Evolutionary conservation across 768 basidiomycete genomes (phyloP).

Genomic region (Hygrophoropsis aurantiaca): DNA sequence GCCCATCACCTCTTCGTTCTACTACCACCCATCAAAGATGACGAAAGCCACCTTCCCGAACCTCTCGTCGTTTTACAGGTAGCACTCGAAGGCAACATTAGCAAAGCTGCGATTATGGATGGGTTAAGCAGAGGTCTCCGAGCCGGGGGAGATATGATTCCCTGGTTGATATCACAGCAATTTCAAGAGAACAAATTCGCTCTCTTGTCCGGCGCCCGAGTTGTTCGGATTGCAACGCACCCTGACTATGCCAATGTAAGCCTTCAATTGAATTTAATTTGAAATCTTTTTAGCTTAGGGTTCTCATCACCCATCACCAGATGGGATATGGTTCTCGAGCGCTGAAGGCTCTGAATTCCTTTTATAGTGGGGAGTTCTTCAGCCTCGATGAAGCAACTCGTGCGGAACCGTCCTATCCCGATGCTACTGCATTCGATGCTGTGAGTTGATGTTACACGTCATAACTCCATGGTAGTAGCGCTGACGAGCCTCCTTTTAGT

Average conservation of each 20-base stretch:
- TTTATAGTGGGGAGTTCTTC: conserved; percentile 92
- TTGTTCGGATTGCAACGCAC: conserved; percentile 93
- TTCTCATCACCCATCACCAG: conserved; percentile 36
- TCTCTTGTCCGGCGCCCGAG: conserved; percentile 81
- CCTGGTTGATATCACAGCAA: conserved; percentile 93
- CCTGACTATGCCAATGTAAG: conserved; percentile 90
- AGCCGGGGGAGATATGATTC: conserved; percentile 95
- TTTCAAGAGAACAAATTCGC: conserved; percentile 97
- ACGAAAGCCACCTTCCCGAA: conserved; percentile 89
- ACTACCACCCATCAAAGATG: conserved; percentile 87
- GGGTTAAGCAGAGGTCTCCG: conserved; percentile 80
- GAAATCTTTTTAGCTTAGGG: neutral
- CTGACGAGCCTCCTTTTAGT: conserved; percentile 36
- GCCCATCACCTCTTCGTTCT: conserved; percentile 97
- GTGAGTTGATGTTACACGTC: conserved; percentile 25
- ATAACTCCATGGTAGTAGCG: conserved; percentile 1
- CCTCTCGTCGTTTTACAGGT: conserved; percentile 96
- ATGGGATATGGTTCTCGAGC: conserved; percentile 98
- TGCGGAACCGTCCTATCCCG: conserved; percentile 58
- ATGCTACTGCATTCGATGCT: conserved; percentile 49
- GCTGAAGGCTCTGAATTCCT: conserved; percentile 80
- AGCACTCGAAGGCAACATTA: conserved; percentile 92
- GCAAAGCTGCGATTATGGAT: conserved; percentile 81
- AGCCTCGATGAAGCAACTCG: conserved; percentile 71
- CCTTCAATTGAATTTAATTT: conserved; percentile 8